Percentiles rank a stretch among this genome's conserved stretches.
These are phyloP conservation scores for Zymoseptoria ardabiliae DNA, from an alignment of 2,329 filamentous ascomycete genomes.

Conservation along the genomic window DNA sequence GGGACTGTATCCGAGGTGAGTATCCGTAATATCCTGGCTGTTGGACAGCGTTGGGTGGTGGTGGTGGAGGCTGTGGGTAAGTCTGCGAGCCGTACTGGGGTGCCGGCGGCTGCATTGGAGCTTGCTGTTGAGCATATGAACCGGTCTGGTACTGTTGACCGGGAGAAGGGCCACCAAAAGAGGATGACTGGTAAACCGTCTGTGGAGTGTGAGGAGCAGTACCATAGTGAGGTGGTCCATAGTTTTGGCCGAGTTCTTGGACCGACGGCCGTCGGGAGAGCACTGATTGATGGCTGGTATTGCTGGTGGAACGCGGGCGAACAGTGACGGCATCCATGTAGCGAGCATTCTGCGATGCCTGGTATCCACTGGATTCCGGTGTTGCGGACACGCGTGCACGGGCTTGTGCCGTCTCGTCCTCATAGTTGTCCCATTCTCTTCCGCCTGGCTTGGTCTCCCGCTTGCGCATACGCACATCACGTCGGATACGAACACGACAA, in stretches of 20 bases:
- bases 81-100: conserved; percentile 22
- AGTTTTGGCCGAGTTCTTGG: conserved; percentile 38
- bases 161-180: conserved; percentile 29
- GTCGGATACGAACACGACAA: conserved; percentile 88
- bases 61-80: conserved; percentile 19
- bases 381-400: conserved; percentile 39
- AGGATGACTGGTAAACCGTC: conserved; percentile 31
- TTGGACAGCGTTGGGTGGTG: conserved; percentile 21
- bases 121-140: conserved; percentile 24
- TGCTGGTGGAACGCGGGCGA: conserved; percentile 34
- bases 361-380: conserved; percentile 20
- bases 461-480: conserved; percentile 87
- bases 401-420: conserved; percentile 45
- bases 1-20: conserved; percentile 29
- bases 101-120: conserved; percentile 30
- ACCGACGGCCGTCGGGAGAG: conserved; percentile 36
- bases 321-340: conserved; percentile 28
- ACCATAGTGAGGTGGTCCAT: conserved; percentile 35
- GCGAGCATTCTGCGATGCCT: conserved; percentile 21
- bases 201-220: conserved; percentile 34
- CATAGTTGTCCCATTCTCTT: conserved; percentile 61
- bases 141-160: conserved; percentile 21
- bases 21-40: conserved; percentile 36
- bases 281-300: conserved; percentile 28
- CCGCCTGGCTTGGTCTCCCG: conserved; percentile 60